phyloP scores from a whole-genome alignment of 352 stramenopile genomes.

The Globisporangium splendens region DNA sequence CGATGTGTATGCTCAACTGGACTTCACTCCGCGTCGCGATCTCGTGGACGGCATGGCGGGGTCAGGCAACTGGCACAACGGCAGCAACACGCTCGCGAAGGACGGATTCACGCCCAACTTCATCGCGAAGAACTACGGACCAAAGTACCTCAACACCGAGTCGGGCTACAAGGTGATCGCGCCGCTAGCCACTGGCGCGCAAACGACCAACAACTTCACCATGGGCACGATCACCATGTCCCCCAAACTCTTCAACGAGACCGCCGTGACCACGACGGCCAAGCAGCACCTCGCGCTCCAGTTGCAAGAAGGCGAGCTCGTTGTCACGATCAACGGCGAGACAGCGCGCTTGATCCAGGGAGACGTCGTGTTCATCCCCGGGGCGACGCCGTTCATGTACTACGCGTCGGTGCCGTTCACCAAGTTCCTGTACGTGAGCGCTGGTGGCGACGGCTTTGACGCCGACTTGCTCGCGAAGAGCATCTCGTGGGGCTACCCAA shows the following conservation, averaged over 20 bases:
- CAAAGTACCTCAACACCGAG: constrained; percentile 55
- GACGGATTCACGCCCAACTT: constrained; percentile 49
- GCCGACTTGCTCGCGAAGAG: background rate
- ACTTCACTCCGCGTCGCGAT: constrained; percentile 38
- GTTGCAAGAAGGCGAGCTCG: constrained; percentile 44
- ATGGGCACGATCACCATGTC: constrained; percentile 55
- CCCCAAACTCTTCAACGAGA: constrained; percentile 39
- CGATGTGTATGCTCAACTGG: constrained; percentile 44
- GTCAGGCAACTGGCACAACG: constrained; percentile 49
- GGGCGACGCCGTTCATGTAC: constrained; percentile 43
- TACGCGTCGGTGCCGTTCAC: constrained; percentile 30
- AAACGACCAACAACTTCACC: constrained; percentile 55
- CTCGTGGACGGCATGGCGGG: constrained; percentile 37
- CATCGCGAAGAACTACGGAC: constrained; percentile 50
- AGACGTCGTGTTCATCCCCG: constrained; percentile 45
- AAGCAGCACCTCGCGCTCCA: constrained; percentile 50
- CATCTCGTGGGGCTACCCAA: constrained; percentile 1
- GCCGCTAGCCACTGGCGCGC: constrained; percentile 35
- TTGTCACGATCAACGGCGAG: constrained; percentile 34
- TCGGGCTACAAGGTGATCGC: constrained; percentile 54
- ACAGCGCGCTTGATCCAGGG: constrained; percentile 41
- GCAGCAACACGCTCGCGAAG: constrained; percentile 34
- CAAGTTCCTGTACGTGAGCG: constrained; percentile 35
- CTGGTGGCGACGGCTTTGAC: constrained; percentile 32
- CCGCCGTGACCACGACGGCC: constrained; percentile 27